Evolutionary conservation across 257 asterid species (phyloP), one percentile per base, ranked within the genome.

Genomic region (Handroanthus guayacan): DNA sequence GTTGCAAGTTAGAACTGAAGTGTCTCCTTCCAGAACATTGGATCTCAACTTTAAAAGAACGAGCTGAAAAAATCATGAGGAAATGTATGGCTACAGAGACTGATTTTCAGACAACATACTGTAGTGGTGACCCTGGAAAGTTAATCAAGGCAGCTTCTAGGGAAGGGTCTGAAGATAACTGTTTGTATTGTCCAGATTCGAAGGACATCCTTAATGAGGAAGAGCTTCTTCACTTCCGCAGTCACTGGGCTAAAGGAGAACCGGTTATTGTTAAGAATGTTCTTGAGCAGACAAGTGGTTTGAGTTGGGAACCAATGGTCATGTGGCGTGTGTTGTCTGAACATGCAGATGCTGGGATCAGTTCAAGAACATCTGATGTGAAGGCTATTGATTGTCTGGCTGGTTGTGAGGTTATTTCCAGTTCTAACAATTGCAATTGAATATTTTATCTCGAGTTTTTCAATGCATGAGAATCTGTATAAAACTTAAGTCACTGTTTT

Each of bases 261-360:
- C 99, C 98, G 3, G 90, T 95, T 9, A 89, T 92, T 74, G 93
- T 95, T 10, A 87, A 67, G 80, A 86, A 89, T 62, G 93, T 87
- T 79, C 93, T 92, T 52, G 92, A 87, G 75, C 91, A 82, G 63
- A 81, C 97, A 3, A 86, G 87, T 56, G 94, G 98, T 3, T 78
- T 95, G 72, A 95, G 99, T 75, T 95, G 99, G 99, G 98, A 92
- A 77, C 99, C 99, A 16, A 83, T 82, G 96, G 99, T 95, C 54
- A 92, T 95, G 97, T 89, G 89, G 97, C 98, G 99, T 61, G 97
- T 97, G 50, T 76, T 95, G 82, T 82, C 91, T 57, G 96, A 87
- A 82, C 86, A 78, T 73, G 65, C 75, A 14, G 83, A 92, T 77
- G 73, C 66, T 5, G 54, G 56, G 38, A 75, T 80, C 65, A 60